Evolutionary conservation across 2,329 filamentous ascomycete species (phyloP).

Genomic region (Paraphaeosphaeria sporulosa): DNA sequence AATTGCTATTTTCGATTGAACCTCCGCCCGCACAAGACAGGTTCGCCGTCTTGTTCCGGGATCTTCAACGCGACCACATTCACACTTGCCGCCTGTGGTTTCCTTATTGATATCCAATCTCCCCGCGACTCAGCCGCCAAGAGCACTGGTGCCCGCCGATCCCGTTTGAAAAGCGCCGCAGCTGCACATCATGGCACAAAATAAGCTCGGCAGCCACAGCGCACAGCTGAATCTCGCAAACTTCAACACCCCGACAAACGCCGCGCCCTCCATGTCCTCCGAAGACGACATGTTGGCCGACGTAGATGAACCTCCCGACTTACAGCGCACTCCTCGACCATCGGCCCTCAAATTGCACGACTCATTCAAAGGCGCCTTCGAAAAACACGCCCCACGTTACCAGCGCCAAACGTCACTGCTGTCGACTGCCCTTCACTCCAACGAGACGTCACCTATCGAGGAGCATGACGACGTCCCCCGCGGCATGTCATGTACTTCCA

Average conservation of each 20-base stretch:
- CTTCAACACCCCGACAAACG: conserved; percentile 35
- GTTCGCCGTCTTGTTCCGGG: neutral
- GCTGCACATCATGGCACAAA: conserved; percentile 38
- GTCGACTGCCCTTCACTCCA: conserved; percentile 77
- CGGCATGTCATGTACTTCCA: conserved; percentile 65
- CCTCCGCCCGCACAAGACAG: neutral
- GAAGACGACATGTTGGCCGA: conserved; percentile 76
- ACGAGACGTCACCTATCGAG: conserved; percentile 47
- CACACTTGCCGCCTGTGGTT: neutral
- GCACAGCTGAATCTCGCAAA: conserved; percentile 40
- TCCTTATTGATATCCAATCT: neutral
- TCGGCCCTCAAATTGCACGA: conserved; percentile 45
- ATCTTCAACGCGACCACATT: neutral
- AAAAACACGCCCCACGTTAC: conserved; percentile 59
- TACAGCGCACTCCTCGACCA: conserved; percentile 59
- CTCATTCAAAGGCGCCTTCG: conserved; percentile 53
- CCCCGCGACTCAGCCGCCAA: conserved; percentile 7
- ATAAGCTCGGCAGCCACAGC: conserved; percentile 38
- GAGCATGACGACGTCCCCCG: conserved; percentile 52
- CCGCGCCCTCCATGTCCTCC: conserved; percentile 31
- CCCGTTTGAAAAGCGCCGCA: conserved; percentile 3
- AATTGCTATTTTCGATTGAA: conserved; percentile 1
- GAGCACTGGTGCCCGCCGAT: neutral
- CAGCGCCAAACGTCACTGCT: conserved; percentile 78
- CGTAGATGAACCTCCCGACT: conserved; percentile 87